Conservation (phyloP, 129 eudicot species). For the Smallanthus sonchifolius region DNA sequence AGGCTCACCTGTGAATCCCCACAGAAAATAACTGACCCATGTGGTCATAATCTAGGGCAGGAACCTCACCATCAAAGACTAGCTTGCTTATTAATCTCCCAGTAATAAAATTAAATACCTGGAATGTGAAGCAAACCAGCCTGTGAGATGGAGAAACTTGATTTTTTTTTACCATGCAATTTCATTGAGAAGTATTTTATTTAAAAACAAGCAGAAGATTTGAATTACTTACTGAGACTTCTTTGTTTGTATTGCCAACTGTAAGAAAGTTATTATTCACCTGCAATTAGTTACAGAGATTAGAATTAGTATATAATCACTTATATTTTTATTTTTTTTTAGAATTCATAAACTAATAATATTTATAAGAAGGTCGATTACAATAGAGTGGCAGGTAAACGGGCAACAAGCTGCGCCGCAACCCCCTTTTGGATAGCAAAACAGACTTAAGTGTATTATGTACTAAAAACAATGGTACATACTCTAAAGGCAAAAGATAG, state of each 20-base stretch:
- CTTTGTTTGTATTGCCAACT: constrained; percentile 82
- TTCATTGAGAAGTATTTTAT: not conserved
- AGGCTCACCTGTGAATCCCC: constrained; percentile 82
- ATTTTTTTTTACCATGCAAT: not conserved
- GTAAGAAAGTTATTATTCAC: constrained; percentile 94
- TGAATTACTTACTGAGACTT: constrained; percentile 52
- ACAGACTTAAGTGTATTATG: not conserved
- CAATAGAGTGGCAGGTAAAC: not conserved
- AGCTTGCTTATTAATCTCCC: constrained; percentile 71
- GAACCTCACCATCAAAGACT: constrained; percentile 65
- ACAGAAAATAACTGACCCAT: constrained; percentile 89
- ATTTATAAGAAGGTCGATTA: too few relatives aligned
- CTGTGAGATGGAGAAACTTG: too few relatives aligned
- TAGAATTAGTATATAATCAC: constrained; percentile 9
- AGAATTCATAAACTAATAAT: too few relatives aligned
- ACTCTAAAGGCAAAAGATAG: constrained; percentile 1
- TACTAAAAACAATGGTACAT: constrained; percentile 6
- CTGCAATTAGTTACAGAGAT: constrained; percentile 36
- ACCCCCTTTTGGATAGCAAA: too few relatives aligned
- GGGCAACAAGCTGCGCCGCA: too few relatives aligned
- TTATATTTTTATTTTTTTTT: not conserved
- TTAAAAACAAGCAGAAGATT: constrained; percentile 7
- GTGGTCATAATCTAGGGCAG: constrained; percentile 97
- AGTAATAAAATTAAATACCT: constrained; percentile 96
- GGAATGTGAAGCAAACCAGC: constrained; percentile 24